These are phyloP conservation scores for Phytophthora sojae DNA, from an alignment of 352 stramenopile species.

Conservation along the genomic window DNA sequence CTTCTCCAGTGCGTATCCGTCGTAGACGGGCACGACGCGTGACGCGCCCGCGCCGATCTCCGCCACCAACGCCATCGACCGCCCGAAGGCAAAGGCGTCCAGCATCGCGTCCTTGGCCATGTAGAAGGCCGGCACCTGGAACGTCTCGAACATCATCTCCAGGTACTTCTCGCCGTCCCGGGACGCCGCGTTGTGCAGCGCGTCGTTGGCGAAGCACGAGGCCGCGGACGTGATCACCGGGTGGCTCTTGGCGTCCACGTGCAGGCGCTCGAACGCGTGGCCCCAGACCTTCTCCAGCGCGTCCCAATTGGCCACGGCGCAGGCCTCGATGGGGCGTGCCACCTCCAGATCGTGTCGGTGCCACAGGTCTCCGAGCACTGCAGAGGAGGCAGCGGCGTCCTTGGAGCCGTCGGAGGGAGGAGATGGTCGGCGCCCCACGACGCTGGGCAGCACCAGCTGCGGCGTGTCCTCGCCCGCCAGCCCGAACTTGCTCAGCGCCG, in stretches of 20 bases:
- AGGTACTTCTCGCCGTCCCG: slow-evolving; percentile 83
- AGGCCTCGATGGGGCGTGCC: slow-evolving; percentile 59
- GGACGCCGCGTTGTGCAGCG: slow-evolving; percentile 57
- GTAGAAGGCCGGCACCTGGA: slow-evolving; percentile 90
- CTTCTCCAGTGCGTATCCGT: slow-evolving; percentile 89
- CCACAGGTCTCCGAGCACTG: slow-evolving; percentile 65
- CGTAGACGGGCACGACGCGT: slow-evolving; percentile 90
- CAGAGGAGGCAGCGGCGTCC: slow-evolving; percentile 5
- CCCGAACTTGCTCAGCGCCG: slow-evolving; percentile 93
- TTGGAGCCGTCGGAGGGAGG: slow-evolving; percentile 6
- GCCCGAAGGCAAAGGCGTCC: slow-evolving; percentile 91
- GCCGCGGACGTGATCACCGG: slow-evolving; percentile 81
- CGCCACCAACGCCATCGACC: slow-evolving; percentile 87
- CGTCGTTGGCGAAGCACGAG: slow-evolving; percentile 80
- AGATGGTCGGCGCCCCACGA: slow-evolving; percentile 53
- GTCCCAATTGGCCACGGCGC: slow-evolving; percentile 84
- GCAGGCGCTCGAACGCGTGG: slow-evolving; percentile 76
- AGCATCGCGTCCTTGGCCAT: slow-evolving; percentile 91
- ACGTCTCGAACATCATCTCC: slow-evolving; percentile 95
- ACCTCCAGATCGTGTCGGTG: slow-evolving; percentile 68
- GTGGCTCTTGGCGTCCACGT: slow-evolving; percentile 72
- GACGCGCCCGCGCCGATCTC: slow-evolving; percentile 90
- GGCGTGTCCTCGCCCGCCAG: slow-evolving; percentile 96
- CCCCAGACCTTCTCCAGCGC: slow-evolving; percentile 87
- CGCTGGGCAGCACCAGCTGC: slow-evolving; percentile 87